phyloP scores from a whole-genome alignment of 176 grass and related monocot genomes.

The Tuctoria greenei region DNA sequence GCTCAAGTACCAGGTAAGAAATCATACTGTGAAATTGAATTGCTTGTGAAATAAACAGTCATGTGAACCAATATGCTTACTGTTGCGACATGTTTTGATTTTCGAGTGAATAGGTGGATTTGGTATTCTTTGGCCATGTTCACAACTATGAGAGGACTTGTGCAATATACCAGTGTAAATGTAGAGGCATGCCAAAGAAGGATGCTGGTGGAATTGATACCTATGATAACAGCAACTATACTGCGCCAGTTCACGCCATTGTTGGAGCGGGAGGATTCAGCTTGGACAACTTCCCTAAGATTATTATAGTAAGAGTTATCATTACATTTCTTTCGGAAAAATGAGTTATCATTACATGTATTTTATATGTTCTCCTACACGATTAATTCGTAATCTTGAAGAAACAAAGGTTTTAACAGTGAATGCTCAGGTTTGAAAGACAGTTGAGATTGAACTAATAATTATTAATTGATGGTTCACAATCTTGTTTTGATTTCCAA shows the following conservation, averaged over 20 bases:
- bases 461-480: not conserved
- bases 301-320: conserved; percentile 24
- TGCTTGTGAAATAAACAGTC: not conserved
- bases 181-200: conserved; percentile 60
- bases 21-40: not conserved
- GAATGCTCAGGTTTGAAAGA: not conserved
- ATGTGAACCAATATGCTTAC: not conserved
- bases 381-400: not conserved
- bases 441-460: not conserved
- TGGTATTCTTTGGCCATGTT: conserved; percentile 85
- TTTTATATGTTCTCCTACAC: not conserved
- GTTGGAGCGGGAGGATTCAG: conserved; percentile 72
- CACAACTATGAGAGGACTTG: conserved; percentile 93
- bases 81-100: conserved; percentile 11
- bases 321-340: not conserved
- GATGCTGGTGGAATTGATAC: conserved; percentile 60
- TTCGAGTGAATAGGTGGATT: conserved; percentile 60
- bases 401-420: not conserved
- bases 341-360: not conserved
- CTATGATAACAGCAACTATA: conserved; percentile 79
- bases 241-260: conserved; percentile 64
- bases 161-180: conserved; percentile 50
- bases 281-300: conserved; percentile 65
- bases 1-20: conserved; percentile 54
- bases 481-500: conserved; percentile 23